These are phyloP conservation scores for Xylaria digitata DNA, from an alignment of 2,329 filamentous ascomycete species.

Conservation along the genomic window DNA sequence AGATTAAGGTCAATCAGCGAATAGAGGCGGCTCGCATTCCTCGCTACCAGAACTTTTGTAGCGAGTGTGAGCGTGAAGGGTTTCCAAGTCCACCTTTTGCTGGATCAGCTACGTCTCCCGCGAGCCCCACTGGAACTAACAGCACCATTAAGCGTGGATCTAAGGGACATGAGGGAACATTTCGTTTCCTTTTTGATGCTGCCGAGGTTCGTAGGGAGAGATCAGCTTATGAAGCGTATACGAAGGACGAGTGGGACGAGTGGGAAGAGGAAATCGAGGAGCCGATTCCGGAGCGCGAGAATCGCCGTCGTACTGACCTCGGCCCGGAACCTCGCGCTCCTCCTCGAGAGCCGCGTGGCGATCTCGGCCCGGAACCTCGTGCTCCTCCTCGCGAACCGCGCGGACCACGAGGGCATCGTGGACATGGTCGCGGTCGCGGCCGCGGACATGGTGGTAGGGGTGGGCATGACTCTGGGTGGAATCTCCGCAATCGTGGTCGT, in stretches of 20 bases:
- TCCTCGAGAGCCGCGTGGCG: slow-evolving; percentile 45
- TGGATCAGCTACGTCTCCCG: slow-evolving; percentile 53
- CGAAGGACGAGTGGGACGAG: slow-evolving; percentile 79
- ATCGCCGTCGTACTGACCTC: slow-evolving; percentile 42
- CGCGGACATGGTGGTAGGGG: slow-evolving; percentile 41
- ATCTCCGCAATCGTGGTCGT: slow-evolving; percentile 43
- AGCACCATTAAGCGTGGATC: slow-evolving; percentile 51
- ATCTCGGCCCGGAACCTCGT: slow-evolving; percentile 43
- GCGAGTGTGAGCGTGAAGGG: slow-evolving; percentile 59
- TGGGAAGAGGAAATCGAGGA: slow-evolving; percentile 83
- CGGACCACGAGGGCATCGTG: slow-evolving; percentile 39
- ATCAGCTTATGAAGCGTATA: slow-evolving; percentile 73
- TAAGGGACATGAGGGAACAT: slow-evolving; percentile 71
- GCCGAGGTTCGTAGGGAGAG: slow-evolving; percentile 79
- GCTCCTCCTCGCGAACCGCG: slow-evolving; percentile 44
- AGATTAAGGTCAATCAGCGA: slow-evolving; percentile 87
- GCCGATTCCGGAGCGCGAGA: slow-evolving; percentile 51
- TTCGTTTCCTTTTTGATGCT: slow-evolving; percentile 89
- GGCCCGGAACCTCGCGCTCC: slow-evolving; percentile 41
- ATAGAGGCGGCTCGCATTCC: slow-evolving; percentile 71
- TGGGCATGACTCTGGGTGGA: slow-evolving; percentile 45
- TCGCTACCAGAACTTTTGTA: slow-evolving; percentile 72
- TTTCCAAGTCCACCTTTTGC: slow-evolving; percentile 51
- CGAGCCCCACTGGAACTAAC: slow-evolving; percentile 50
- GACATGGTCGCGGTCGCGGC: slow-evolving; percentile 43